Percentiles rank a stretch among this genome's conserved stretches.
Conservation (phyloP, 352 stramenopile genomes). For the Phytopythium helicoides region DNA sequence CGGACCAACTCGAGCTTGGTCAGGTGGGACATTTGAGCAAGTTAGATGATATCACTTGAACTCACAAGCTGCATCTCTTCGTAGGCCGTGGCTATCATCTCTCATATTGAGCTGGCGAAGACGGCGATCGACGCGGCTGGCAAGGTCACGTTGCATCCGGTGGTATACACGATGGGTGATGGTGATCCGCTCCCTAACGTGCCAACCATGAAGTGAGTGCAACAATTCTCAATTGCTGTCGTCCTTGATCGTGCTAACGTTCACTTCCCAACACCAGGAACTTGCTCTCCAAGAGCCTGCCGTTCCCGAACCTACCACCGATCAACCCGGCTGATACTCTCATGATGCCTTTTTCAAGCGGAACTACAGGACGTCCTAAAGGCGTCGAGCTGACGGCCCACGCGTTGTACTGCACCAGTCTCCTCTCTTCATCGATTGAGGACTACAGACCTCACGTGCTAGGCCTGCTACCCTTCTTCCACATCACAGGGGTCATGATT, state of each 20-base stretch:
- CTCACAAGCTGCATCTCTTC: too few relatives aligned
- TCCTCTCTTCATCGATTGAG: slow-evolving; percentile 50
- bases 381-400: slow-evolving; percentile 87
- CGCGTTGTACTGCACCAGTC: slow-evolving; percentile 76
- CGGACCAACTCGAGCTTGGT: slow-evolving; percentile 27
- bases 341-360: slow-evolving; percentile 89
- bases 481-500: slow-evolving; percentile 86
- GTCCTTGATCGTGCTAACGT: too few relatives aligned
- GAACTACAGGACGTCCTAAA: slow-evolving; percentile 89
- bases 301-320: slow-evolving; percentile 21
- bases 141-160: slow-evolving; percentile 4
- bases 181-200: slow-evolving; percentile 9
- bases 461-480: slow-evolving; percentile 88
- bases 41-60: too few relatives aligned
- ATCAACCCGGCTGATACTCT: slow-evolving; percentile 25
- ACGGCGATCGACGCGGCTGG: slow-evolving; percentile 23
- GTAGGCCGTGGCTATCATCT: slow-evolving; percentile 29
- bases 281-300: slow-evolving; percentile 29
- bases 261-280: slow-evolving; percentile 75
- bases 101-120: slow-evolving; percentile 24
- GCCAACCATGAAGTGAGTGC: slow-evolving; percentile 31
- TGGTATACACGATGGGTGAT: slow-evolving; percentile 30
- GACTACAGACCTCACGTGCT: slow-evolving; percentile 32
- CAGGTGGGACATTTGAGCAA: slow-evolving; percentile 6
- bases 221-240: neutral